Evolutionary conservation across 208 protist species (phyloP).

Genomic region (Wallacemonas sp.): DNA sequence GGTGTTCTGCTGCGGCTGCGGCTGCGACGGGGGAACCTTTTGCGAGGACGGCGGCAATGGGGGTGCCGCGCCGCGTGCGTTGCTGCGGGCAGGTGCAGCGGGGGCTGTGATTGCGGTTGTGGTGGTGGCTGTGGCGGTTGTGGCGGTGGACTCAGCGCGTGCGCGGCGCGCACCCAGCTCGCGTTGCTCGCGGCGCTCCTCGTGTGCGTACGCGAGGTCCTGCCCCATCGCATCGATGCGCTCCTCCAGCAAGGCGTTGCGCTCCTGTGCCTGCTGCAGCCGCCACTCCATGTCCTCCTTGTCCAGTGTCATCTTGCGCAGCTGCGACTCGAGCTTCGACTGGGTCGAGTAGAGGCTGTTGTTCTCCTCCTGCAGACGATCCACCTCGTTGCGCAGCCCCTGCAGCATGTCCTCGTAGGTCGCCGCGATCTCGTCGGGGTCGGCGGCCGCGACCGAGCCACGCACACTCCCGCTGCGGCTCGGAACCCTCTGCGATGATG

Average conservation of each 20-base stretch:
- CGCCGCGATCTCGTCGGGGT: constrained; percentile 17
- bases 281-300: constrained; percentile 64
- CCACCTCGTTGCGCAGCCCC: constrained; percentile 49
- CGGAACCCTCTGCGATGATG: neutral
- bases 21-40: neutral
- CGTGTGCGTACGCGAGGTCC: constrained; percentile 26
- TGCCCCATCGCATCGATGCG: constrained; percentile 43
- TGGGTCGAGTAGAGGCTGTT: constrained; percentile 36
- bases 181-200: constrained; percentile 25
- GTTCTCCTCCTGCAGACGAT: constrained; percentile 49
- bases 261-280: constrained; percentile 57
- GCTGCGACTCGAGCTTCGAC: constrained; percentile 46
- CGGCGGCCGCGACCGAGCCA: neutral
- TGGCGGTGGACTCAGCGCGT: constrained; percentile 19
- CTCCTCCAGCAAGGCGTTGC: constrained; percentile 39
- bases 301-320: constrained; percentile 50
- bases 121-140: neutral
- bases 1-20: neutral
- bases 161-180: constrained; percentile 22
- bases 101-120: neutral
- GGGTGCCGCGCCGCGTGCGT: too few relatives aligned
- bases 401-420: constrained; percentile 50
- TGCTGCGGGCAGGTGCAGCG: too few relatives aligned
- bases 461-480: constrained; percentile 1
- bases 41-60: too few relatives aligned